Conservation (phyloP, 1,139 yeast species). For the Kodamaea derodonti region DNA sequence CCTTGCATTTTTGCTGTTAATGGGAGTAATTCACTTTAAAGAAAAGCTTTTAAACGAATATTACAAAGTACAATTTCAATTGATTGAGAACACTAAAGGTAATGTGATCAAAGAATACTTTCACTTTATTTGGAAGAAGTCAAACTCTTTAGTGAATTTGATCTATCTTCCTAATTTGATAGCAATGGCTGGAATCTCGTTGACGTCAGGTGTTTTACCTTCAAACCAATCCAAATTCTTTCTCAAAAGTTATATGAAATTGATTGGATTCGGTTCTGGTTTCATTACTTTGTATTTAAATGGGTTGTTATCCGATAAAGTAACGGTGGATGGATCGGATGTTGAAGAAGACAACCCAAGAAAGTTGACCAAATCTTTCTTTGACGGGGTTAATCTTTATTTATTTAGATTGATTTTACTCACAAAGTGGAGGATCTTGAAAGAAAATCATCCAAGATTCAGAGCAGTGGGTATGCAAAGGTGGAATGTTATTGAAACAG, state of each 20-base stretch:
- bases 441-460: slow-evolving; percentile 38
- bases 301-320: slow-evolving; percentile 16
- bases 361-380: slow-evolving; percentile 23
- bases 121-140: slow-evolving; percentile 20
- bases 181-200: slow-evolving; percentile 31
- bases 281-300: slow-evolving; percentile 27
- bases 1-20: slow-evolving; percentile 13
- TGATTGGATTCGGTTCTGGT: slow-evolving; percentile 35
- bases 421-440: slow-evolving; percentile 42
- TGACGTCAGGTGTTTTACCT: slow-evolving; percentile 32
- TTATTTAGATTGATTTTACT: slow-evolving; percentile 33
- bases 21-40: slow-evolving; percentile 21
- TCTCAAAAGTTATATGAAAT: slow-evolving; percentile 33
- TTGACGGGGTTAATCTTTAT: slow-evolving; percentile 32
- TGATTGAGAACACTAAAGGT: slow-evolving; percentile 10
- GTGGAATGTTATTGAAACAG: slow-evolving; percentile 37
- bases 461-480: slow-evolving; percentile 19
- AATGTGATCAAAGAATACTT: slow-evolving; percentile 17
- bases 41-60: slow-evolving; percentile 24
- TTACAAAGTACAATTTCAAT: slow-evolving; percentile 25
- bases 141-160: slow-evolving; percentile 34
- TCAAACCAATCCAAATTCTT: slow-evolving; percentile 22
- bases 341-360: slow-evolving; percentile 19
- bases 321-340: slow-evolving; percentile 1
- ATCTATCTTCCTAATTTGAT: slow-evolving; percentile 36